Base-by-base conservation (phyloP, 139 green algal species). In the Chlorella sp. region DNA sequence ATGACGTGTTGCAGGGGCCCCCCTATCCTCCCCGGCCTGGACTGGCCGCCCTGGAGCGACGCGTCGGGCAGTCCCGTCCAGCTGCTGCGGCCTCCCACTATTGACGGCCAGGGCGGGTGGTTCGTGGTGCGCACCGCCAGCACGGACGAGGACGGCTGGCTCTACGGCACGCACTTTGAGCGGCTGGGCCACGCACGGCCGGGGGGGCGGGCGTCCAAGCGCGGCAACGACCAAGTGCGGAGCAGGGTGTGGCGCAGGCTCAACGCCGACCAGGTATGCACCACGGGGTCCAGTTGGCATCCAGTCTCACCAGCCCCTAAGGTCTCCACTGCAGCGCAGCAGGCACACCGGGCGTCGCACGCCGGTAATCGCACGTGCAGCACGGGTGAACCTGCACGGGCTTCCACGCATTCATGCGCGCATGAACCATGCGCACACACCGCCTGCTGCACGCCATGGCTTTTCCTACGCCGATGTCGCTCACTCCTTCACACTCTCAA, bases 131-230 rank as follows among this genome's bases (percentile, higher is more conserved):
- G 78, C 33, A 78, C 76, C 29, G n/a, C 75, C 17, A 77, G 62
- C 6, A 90, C 85, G n/a, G 85, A 90, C 61, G 67, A 75, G 10
- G 85, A 90, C 5, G 85, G 85, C 4, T 90, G 85, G 85, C n/a
- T 83, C 14, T 90, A 88, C 60, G 80, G 80, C 62, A 87, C 80
- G 0, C 34, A 61, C 1, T 90, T 88, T 74, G 76, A 79, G 3
- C 70, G 78, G 26, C 60, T 88, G 68, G 36, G n/a, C 62, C 67
- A 77, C 3, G 70, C 81, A 2, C 70, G 82, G 0, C 73, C 80
- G 20, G 85, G 85, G 1, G 85, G 85, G n/a, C 71, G 85, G 5
- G 80, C 85, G 23, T 87, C 72, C 42, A 90, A 87, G 77, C 77
- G 85, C 34, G 71, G 59, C 2, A 87, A 76, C 63, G 85, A 90